Evolutionary conservation across 83 land plant species (phyloP), one percentile per base, ranked within the genome.

Genomic region (Larix sibirica): DNA sequence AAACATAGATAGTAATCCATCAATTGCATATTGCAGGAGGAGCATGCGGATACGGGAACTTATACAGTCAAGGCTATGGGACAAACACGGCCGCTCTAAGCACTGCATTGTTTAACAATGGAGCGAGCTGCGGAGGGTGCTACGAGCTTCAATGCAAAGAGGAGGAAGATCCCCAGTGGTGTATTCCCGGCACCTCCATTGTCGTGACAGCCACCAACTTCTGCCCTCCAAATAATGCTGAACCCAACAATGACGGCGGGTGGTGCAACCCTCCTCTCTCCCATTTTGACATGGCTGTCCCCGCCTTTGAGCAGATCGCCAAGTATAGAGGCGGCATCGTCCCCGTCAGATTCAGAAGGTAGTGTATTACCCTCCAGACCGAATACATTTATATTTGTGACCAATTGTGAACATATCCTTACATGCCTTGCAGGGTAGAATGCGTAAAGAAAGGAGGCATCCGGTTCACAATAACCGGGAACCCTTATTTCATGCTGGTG

Each of bases 41-140:
- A 5, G 95, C 95, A 12, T 93, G 95, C 81, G 93, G 93, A 13
- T 93, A 90, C 62, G 93, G 93, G 20, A 92, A 93, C 76, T 77
- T 91, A 65, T 84, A 61, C 31, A 81, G 82, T 77, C 50, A 59
- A 36, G 93, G 95, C 9, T 91, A 91, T 81, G 93, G 95, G 4
- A 79, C 86, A 83, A 86, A 91, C 78, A 94, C 92, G 21, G 96
- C 77, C 20, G 95, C 86, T 17, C 80, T 94, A 70, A 91, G 94
- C 86, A 69, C 78, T 31, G 33, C 87, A 13, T 62, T 92, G 70
- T 92, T 89, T 85, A 82, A 80, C 63, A 80, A 87, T 13, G 95
- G 95, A 13, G 83, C 73, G 86, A 82, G 81, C 82, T 92, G 95
- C 83, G 96, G 95, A 54, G 91, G 89, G 5, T 94, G 95, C 81